A percentile compares a stretch with the other conserved stretches of the same genome.
Evolutionary conservation across 345 rosid genomes (phyloP).

Genomic region (Dimocarpus longan): DNA sequence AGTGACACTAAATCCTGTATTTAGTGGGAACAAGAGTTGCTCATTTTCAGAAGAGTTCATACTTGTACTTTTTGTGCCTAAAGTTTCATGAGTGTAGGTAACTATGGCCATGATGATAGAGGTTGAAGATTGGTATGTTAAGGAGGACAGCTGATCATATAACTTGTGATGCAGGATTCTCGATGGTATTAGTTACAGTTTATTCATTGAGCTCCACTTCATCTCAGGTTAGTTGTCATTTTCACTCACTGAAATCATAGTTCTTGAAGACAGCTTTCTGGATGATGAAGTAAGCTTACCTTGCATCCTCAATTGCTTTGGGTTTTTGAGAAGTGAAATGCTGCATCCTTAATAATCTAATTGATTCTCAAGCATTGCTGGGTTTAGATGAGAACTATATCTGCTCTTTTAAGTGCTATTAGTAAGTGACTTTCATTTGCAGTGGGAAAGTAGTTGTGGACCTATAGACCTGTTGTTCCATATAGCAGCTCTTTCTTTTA

Average conservation of each 20-base stretch:
- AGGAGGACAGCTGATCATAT: background rate
- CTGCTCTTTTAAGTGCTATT: background rate
- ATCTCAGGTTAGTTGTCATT: background rate
- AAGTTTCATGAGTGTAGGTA: background rate
- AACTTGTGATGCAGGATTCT: background rate
- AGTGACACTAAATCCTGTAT: background rate
- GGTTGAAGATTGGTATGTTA: background rate
- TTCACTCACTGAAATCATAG: background rate
- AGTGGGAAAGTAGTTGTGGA: background rate
- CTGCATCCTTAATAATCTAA: background rate
- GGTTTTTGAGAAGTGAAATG: background rate
- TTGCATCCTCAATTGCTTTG: background rate
- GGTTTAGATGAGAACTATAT: background rate
- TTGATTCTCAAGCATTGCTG: background rate
- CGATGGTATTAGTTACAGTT: background rate
- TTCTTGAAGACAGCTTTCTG: conserved; percentile 5
- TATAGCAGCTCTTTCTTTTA: background rate
- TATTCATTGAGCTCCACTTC: background rate
- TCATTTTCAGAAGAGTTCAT: background rate
- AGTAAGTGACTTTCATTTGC: background rate
- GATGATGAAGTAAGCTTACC: background rate
- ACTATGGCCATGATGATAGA: background rate
- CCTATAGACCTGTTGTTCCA: background rate
- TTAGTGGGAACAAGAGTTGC: background rate
- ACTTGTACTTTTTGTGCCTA: background rate